These are phyloP conservation scores for Beauveria bassiana DNA, from an alignment of 2,329 filamentous ascomycete genomes.

Conservation along the genomic window DNA sequence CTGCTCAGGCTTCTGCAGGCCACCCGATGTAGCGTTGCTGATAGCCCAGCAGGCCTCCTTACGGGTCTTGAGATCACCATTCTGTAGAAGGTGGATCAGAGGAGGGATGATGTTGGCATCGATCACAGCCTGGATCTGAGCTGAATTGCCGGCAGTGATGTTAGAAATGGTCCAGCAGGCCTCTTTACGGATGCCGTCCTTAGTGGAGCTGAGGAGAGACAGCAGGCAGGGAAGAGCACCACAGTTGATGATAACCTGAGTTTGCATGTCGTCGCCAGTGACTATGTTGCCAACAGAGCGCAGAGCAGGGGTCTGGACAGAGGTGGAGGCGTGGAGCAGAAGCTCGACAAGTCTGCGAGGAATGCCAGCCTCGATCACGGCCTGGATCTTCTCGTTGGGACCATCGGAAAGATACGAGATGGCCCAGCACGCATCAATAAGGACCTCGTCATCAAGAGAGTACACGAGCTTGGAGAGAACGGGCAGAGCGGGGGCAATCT, in stretches of 20 bases:
- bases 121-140: slow-evolving; percentile 93
- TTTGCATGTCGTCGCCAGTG: slow-evolving; percentile 96
- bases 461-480: slow-evolving; percentile 97
- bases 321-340: slow-evolving; percentile 96
- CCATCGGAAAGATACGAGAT: slow-evolving; percentile 98
- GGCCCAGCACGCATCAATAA: slow-evolving; percentile 99
- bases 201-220: slow-evolving; percentile 88
- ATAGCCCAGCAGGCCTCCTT: slow-evolving; percentile 99
- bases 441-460: slow-evolving; percentile 93
- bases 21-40: slow-evolving; percentile 94
- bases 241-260: slow-evolving; percentile 98
- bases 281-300: slow-evolving; percentile 98
- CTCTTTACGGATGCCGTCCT: slow-evolving; percentile 98
- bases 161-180: slow-evolving; percentile 99
- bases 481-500: slow-evolving; percentile 92
- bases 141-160: slow-evolving; percentile 95
- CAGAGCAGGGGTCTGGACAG: slow-evolving; percentile 93
- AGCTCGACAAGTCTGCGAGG: slow-evolving; percentile 93
- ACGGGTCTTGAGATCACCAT: slow-evolving; percentile 96
- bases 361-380: slow-evolving; percentile 96
- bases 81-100: slow-evolving; percentile 89
- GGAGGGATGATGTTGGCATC: slow-evolving; percentile 96
- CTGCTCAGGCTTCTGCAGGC: slow-evolving; percentile 97
- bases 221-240: slow-evolving; percentile 87
- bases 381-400: slow-evolving; percentile 98